phyloP scores from a whole-genome alignment of 169 alveolate genomes.

The Eimeria necatrix region DNA sequence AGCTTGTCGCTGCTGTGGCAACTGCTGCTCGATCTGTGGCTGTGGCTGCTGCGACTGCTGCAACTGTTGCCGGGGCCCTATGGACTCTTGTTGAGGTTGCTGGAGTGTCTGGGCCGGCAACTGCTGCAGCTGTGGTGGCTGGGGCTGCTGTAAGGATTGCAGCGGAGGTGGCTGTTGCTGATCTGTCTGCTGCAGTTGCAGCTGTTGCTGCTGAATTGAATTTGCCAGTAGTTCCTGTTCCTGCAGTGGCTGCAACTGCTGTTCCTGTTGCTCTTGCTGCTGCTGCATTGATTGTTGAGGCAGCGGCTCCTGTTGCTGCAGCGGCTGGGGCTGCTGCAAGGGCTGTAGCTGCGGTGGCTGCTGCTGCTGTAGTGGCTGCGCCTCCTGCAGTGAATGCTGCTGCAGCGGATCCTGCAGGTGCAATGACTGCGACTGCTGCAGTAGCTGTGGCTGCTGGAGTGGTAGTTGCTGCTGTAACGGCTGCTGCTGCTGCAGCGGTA shows the following conservation, averaged over 20 bases:
- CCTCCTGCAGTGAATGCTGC: background rate
- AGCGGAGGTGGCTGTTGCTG: background rate
- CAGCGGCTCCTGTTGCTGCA: background rate
- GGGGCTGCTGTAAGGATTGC: background rate
- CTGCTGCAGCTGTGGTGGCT: background rate
- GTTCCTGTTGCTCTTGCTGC: background rate
- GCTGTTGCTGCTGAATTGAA: background rate
- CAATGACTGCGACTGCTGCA: background rate
- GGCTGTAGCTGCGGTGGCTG: background rate
- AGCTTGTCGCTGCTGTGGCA: background rate
- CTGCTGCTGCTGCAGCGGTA: background rate
- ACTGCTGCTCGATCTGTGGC: background rate
- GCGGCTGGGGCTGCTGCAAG: background rate
- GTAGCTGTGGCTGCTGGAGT: background rate
- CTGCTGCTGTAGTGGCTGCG: background rate
- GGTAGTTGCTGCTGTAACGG: background rate
- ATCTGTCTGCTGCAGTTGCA: background rate
- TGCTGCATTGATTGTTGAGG: background rate
- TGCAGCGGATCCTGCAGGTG: background rate
- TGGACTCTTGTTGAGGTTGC: background rate
- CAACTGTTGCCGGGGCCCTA: background rate
- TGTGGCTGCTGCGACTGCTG: background rate
- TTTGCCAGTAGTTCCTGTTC: background rate
- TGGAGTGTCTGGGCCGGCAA: background rate
- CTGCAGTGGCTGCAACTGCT: background rate